These are phyloP conservation scores for Lactarius indigo DNA, from an alignment of 768 basidiomycete genomes.

Conservation along the genomic window DNA sequence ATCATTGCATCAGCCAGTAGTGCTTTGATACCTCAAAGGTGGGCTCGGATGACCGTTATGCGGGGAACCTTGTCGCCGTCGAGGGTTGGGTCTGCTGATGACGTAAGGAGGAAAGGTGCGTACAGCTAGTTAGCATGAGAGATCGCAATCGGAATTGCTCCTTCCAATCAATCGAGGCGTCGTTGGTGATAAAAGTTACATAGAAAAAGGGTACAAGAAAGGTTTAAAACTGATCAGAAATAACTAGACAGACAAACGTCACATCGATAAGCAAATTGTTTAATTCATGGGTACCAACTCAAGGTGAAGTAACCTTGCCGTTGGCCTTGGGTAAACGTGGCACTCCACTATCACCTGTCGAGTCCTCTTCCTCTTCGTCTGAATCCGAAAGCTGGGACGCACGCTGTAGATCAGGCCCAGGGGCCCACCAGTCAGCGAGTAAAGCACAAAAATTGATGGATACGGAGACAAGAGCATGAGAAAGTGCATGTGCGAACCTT, in stretches of 20 bases:
- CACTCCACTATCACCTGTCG: neutral
- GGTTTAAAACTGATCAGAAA: neutral
- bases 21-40: neutral
- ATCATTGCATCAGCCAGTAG: neutral
- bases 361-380: slow-evolving; percentile 60
- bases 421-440: slow-evolving; percentile 12
- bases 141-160: neutral
- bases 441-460: slow-evolving; percentile 19
- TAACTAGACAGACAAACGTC: neutral
- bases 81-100: neutral
- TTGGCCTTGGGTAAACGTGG: neutral
- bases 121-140: too few relatives aligned
- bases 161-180: neutral
- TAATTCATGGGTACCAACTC: neutral
- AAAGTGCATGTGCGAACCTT: slow-evolving; percentile 48
- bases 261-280: neutral
- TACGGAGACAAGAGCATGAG: slow-evolving; percentile 6
- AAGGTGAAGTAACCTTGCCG: slow-evolving; percentile 1
- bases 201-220: neutral
- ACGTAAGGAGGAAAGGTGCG: neutral
- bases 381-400: slow-evolving; percentile 62
- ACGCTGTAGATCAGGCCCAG: slow-evolving; percentile 40
- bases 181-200: neutral
- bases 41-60: neutral
- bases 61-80: too few relatives aligned